phyloP scores from a whole-genome alignment of 2,329 filamentous ascomycete genomes.

The Ustulina deusta region DNA sequence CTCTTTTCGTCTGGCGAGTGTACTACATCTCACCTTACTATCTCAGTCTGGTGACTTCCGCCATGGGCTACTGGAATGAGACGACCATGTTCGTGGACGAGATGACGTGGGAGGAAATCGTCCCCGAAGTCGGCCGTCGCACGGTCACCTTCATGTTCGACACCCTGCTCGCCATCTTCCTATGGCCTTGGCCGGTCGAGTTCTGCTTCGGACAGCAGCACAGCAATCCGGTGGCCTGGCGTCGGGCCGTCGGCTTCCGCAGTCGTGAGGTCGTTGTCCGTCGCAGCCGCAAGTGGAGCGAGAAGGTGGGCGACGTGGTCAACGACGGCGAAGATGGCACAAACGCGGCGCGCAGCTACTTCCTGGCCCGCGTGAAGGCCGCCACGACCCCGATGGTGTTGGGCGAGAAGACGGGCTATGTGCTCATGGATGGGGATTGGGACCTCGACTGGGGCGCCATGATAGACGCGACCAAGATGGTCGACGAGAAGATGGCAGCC shows the following conservation, averaged over 20 bases:
- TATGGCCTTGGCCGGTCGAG: constrained; percentile 79
- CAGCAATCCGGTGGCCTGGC: constrained; percentile 77
- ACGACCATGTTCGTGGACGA: constrained; percentile 71
- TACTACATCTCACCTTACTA: constrained; percentile 80
- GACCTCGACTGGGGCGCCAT: constrained; percentile 88
- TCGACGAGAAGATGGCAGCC: constrained; percentile 70
- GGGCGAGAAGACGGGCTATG: constrained; percentile 84
- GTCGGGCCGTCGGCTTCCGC: constrained; percentile 80
- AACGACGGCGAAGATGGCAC: constrained; percentile 37
- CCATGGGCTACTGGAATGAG: constrained; percentile 74
- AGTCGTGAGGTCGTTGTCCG: constrained; percentile 84
- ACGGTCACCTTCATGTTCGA: constrained; percentile 78
- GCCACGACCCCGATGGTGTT: constrained; percentile 77
- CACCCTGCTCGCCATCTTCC: constrained; percentile 74
- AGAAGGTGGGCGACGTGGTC: constrained; percentile 57
- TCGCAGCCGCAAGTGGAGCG: constrained; percentile 79
- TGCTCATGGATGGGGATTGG: constrained; percentile 87
- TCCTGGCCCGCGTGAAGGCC: constrained; percentile 71
- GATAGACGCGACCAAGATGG: constrained; percentile 76
- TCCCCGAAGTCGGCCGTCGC: constrained; percentile 69
- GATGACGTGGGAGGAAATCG: constrained; percentile 68
- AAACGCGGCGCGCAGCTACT: constrained; percentile 65
- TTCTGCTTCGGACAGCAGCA: constrained; percentile 72
- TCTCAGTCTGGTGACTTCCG: constrained; percentile 71
- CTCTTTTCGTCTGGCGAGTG: constrained; percentile 75